Conservation (phyloP, 345 rosid species). For the Eucalyptus rudis region DNA sequence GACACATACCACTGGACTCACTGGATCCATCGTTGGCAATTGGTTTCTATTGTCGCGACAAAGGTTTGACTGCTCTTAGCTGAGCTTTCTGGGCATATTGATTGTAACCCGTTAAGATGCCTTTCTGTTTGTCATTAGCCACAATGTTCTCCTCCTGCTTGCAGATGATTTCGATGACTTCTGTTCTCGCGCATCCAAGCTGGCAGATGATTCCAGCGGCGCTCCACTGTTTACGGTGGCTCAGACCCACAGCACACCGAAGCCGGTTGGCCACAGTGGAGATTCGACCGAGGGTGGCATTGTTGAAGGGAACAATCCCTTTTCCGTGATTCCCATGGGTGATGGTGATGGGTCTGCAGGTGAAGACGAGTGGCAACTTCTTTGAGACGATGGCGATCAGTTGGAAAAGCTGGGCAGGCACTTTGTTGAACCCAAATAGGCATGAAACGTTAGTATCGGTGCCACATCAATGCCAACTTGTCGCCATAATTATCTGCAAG, state of each 20-base stretch:
- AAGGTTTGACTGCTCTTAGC: slow-evolving; percentile 28
- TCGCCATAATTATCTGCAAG: neutral
- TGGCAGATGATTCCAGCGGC: slow-evolving; percentile 71
- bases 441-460: neutral
- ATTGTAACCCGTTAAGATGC: neutral
- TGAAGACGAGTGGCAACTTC: slow-evolving; percentile 12
- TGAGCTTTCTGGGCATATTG: neutral
- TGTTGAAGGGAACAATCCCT: neutral
- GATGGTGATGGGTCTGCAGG: neutral
- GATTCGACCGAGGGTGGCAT: neutral
- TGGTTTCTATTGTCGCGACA: slow-evolving; percentile 83
- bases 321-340: neutral
- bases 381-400: neutral
- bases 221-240: slow-evolving; percentile 70
- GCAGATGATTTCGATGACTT: slow-evolving; percentile 76
- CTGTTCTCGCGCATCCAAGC: slow-evolving; percentile 57
- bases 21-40: slow-evolving; percentile 90
- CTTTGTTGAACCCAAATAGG: neutral
- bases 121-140: neutral
- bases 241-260: neutral
- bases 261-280: neutral
- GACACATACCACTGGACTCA: slow-evolving; percentile 54
- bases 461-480: neutral
- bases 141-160: neutral
- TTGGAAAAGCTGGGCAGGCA: neutral